Evolutionary conservation across 2,329 filamentous ascomycete species (phyloP).

Genomic region (Claviceps fusiformis): DNA sequence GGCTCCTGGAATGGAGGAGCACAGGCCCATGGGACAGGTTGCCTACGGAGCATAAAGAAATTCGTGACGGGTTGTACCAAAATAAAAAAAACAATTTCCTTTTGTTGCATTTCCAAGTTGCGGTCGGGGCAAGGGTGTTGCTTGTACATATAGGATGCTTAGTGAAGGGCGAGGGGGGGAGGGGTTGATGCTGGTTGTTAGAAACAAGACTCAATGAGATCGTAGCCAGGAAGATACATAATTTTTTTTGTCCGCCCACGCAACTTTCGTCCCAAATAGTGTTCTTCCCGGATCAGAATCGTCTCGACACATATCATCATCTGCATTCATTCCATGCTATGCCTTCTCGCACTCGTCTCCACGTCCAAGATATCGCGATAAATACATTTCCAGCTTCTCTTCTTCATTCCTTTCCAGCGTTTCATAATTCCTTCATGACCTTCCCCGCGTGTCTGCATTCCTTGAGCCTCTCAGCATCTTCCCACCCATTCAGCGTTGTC

Average conservation of each 20-base stretch:
- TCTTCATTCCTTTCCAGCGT: too few relatives aligned
- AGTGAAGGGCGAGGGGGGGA: constrained; percentile 1
- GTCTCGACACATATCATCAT: neutral
- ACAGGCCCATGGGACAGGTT: constrained; percentile 47
- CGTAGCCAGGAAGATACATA: constrained; percentile 11
- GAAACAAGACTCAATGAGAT: neutral
- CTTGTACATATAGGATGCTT: constrained; percentile 27
- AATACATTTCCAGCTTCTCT: neutral
- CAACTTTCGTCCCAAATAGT: neutral
- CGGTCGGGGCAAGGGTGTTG: constrained; percentile 11
- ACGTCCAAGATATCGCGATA: neutral
- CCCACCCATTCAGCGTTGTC: neutral
- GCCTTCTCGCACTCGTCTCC: neutral
- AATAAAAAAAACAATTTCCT: constrained; percentile 17
- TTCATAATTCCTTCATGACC: too few relatives aligned
- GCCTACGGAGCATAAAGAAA: constrained; percentile 39
- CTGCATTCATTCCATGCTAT: neutral
- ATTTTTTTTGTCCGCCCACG: neutral
- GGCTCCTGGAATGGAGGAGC: constrained; percentile 55
- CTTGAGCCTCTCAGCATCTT: neutral
- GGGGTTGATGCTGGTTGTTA: neutral
- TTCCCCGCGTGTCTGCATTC: neutral
- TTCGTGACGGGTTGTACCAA: constrained; percentile 17
- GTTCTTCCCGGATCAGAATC: neutral
- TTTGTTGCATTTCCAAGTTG: constrained; percentile 12